These are phyloP conservation scores for Schizophyllum commune DNA, from an alignment of 1,284 basidiomycete species.

Conservation along the genomic window DNA sequence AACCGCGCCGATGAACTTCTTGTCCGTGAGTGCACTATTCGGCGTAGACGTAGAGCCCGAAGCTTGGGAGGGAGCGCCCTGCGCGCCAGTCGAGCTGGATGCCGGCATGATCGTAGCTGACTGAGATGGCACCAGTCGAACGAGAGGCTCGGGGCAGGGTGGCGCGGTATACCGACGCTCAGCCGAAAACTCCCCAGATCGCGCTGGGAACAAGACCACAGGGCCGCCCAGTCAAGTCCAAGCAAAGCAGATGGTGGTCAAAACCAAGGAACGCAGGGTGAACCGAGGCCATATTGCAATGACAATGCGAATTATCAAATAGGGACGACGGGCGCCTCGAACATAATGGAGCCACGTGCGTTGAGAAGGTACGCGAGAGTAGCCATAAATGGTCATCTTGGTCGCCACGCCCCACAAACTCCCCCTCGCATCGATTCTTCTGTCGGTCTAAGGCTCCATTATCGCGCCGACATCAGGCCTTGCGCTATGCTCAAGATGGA, in stretches of 20 bases:
- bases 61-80: too few relatives aligned
- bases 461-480: neutral
- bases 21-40: neutral
- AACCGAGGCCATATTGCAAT: neutral
- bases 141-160: too few relatives aligned
- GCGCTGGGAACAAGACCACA: too few relatives aligned
- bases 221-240: too few relatives aligned
- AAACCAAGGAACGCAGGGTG: neutral
- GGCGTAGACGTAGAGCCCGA: neutral
- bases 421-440: neutral
- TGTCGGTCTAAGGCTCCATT: neutral
- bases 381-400: neutral
- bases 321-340: neutral
- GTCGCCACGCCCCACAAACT: neutral
- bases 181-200: neutral
- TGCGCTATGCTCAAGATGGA: neutral
- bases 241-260: neutral
- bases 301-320: neutral
- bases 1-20: constrained; percentile 61
- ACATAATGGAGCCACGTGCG: neutral
- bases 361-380: neutral
- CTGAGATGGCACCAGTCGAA: neutral
- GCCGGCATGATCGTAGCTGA: neutral
- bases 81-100: neutral
- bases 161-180: neutral